Conservation (phyloP, 495 filamentous ascomycete genomes). For the Neurospora intermedia region DNA sequence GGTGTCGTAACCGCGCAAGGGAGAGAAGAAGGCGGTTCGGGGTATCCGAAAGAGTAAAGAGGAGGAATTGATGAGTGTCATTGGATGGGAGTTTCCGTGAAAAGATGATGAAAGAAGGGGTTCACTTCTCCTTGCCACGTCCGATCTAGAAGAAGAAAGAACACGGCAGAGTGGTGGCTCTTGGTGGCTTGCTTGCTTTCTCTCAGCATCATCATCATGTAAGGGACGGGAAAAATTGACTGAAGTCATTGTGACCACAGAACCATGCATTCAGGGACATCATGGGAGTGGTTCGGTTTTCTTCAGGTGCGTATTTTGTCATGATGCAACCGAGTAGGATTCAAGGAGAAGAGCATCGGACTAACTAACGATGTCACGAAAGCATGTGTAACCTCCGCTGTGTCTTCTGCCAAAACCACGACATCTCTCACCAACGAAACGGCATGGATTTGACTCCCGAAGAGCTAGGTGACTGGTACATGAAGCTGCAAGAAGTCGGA, state of each 20-base stretch:
- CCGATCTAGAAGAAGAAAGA: neutral
- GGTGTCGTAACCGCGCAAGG: neutral
- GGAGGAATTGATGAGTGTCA: neutral
- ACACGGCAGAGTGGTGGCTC: neutral
- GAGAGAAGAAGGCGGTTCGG: neutral
- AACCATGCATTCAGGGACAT: slow-evolving; percentile 68
- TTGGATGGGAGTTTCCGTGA: neutral
- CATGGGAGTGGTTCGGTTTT: slow-evolving; percentile 67
- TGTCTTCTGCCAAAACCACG: slow-evolving; percentile 76
- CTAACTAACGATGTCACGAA: too few relatives aligned
- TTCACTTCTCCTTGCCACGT: neutral
- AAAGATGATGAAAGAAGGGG: neutral
- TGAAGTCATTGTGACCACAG: slow-evolving; percentile 22
- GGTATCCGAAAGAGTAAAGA: neutral
- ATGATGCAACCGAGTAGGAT: too few relatives aligned
- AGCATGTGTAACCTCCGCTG: slow-evolving; percentile 62
- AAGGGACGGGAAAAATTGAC: neutral
- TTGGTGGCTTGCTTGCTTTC: neutral
- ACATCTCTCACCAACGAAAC: slow-evolving; percentile 63
- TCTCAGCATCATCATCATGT: neutral
- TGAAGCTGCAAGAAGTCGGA: slow-evolving; percentile 65
- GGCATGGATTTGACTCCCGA: slow-evolving; percentile 67
- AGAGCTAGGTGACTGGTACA: slow-evolving; percentile 63
- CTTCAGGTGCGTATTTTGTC: slow-evolving; percentile 31
- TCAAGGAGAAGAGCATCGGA: too few relatives aligned